Evolutionary conservation across 2,329 filamentous ascomycete species (phyloP), one percentile per base, ranked within the genome.

Genomic region (Colletotrichum brevisporum): DNA sequence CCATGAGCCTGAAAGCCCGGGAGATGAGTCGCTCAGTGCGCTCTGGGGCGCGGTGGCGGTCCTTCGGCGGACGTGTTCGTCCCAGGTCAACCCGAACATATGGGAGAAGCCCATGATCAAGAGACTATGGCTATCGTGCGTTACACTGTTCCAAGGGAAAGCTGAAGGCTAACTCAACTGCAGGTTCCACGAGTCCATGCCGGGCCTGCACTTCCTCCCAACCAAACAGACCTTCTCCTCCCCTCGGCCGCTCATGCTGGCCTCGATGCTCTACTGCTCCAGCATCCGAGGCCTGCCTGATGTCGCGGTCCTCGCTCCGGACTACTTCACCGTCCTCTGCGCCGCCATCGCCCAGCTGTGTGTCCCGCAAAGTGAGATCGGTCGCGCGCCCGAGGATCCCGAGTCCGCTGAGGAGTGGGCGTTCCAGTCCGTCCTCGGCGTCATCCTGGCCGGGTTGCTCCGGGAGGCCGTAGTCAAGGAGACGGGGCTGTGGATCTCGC

Each of bases 161-260:
- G 13, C 13, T 45, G 8, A 5, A 52, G 21, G 10, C 59, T 66
- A 6, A 58, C 45, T 4, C 24, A 31, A 15, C 12, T 24, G 6
- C 52, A 83, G 80, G 5, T 84, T 84, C 57, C 79, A 84, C 64
- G 80, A 82, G 39, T 81, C 78, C 41, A 83, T 83, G 78, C 82
- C 81, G 0, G 81, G 81, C 1, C 71, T 85, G 3, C 83, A 84
- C 68, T 84, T 84, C 57, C 76, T 84, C 12, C 82, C 83, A 0
- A 78, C 76, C 21, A 83, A 80, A 39, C 79, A 82, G 71, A 81
- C 75, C 0, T 84, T 83, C 36, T 83, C 82, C 0, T 77, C 78
- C 0, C 83, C 83, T 0, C 78, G 77, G 15, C 83, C 83, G 1
- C 74, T 84, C 1, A 75, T 84, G 10, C 73, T 84, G 6, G 82